These are phyloP conservation scores for Aspergillus quadricinctus DNA, from an alignment of 2,329 filamentous ascomycete species.

Conservation along the genomic window DNA sequence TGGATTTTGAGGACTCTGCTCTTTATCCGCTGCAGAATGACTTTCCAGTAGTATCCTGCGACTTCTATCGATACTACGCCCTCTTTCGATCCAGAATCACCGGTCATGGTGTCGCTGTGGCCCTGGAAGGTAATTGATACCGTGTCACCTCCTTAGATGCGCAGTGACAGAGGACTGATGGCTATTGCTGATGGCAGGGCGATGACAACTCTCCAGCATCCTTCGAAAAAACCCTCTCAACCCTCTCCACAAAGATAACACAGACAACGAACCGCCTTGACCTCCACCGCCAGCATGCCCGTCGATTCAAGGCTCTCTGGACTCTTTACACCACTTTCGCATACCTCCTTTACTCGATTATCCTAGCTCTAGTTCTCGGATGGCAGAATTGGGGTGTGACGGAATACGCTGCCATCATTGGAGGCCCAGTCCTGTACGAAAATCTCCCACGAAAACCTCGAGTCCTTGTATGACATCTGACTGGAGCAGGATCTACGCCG, in stretches of 20 bases:
- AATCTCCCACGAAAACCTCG: constrained; percentile 1
- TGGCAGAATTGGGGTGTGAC: constrained; percentile 69
- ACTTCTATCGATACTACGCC: not conserved
- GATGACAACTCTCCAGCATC: constrained; percentile 78
- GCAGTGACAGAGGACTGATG: not conserved
- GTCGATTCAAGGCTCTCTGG: constrained; percentile 78
- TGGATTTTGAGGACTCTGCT: not conserved
- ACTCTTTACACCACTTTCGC: constrained; percentile 87
- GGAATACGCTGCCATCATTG: constrained; percentile 75
- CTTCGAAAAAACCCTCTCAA: constrained; percentile 86
- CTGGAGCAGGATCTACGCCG: constrained; percentile 66
- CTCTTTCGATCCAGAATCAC: constrained; percentile 1
- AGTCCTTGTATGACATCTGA: not conserved
- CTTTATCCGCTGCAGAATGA: not conserved
- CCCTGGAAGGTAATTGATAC: constrained; percentile 65
- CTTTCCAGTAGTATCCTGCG: not conserved
- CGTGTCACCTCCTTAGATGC: not conserved
- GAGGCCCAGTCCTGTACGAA: constrained; percentile 70
- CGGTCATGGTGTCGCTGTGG: constrained; percentile 75
- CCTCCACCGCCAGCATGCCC: constrained; percentile 63
- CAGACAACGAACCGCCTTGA: constrained; percentile 71
- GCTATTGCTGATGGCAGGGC: constrained; percentile 49
- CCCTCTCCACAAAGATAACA: constrained; percentile 77
- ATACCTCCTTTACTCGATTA: constrained; percentile 80
- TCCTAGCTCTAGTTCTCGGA: constrained; percentile 79